Evolutionary conservation across 2,329 filamentous ascomycete genomes (phyloP), one percentile per base, ranked within the genome.

Genomic region (Podosphaera fusca): DNA sequence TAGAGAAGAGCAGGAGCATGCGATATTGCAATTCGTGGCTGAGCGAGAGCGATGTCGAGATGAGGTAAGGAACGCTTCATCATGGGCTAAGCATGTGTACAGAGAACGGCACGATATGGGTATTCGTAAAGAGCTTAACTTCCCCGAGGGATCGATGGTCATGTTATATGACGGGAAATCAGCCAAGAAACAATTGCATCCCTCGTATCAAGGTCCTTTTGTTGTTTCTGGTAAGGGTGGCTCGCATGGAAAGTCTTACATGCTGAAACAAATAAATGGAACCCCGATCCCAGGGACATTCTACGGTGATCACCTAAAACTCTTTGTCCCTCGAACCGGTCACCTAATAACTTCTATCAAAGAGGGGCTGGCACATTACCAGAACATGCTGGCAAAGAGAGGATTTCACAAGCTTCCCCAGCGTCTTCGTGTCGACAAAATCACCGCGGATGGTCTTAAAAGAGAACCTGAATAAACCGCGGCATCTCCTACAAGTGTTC

Each of bases 111-210:
- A 53, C n/a, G 33, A 53, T 40, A n/a, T 53, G 34, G 51, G 34
- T 10, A 53, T 53, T n/a, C 51, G 51, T 36, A 53, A 53, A n/a
- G 1, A 53, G 12, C 4, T 29, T 10, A 53, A 29, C 36, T 29
- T 53, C 29, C 33, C 3, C 10, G 30, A 53, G 36, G 6, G n/a
- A 30, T 21, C 34, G 21, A 8, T 55, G 30, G 55, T 56, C 33
- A 56, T 56, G 55, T 29, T 50, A 21, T 50, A 56, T 50, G 45
- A 56, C 50, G 46, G 45, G 9, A 50, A 56, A 31, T 56, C 55
- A 12, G 55, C 55, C 3, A 51, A 51, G 30, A 56, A 56, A 21
- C 31, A 56, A 12, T 42, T 56, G 9, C 42, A 50, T 46, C 36
- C 38, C 33, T 33, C 53, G 10, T 55, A 55, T 14, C 36, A 21